Conservation (phyloP, 306 rosid species). For the Nissolia schottii region DNA sequence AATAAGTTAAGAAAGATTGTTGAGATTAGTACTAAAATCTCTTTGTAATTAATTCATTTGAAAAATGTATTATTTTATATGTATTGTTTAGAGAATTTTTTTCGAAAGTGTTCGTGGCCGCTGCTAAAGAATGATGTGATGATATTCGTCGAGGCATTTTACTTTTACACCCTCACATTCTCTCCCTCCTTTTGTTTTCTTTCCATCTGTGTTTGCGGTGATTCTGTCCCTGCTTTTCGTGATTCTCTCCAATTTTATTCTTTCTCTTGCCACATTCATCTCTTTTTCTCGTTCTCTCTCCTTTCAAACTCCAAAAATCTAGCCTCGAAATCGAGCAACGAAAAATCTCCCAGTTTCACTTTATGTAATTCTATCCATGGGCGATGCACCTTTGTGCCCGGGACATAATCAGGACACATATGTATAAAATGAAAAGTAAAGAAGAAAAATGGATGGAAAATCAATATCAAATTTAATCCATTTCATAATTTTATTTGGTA, state of each 20-base stretch:
- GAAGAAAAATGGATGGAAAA: neutral
- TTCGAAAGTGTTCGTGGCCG: too few species aligned
- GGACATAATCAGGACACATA: too few species aligned
- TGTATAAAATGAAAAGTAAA: too few species aligned
- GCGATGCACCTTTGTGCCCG: slow-evolving; percentile 19
- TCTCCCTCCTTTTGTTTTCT: neutral
- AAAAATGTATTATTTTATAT: too few species aligned
- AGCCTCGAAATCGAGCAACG: slow-evolving; percentile 20
- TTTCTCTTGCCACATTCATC: neutral
- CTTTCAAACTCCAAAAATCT: slow-evolving; percentile 20
- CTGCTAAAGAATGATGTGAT: neutral
- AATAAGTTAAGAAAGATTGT: too few species aligned
- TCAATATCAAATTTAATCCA: neutral
- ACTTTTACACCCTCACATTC: neutral
- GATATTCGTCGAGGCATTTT: neutral
- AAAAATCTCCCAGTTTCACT: slow-evolving; percentile 14
- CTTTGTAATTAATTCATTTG: too few species aligned
- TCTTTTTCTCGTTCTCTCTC: neutral
- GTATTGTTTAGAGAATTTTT: too few species aligned
- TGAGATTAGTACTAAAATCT: too few species aligned
- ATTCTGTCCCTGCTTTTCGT: slow-evolving; percentile 22
- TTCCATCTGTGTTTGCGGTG: slow-evolving; percentile 11
- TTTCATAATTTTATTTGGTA: too few species aligned
- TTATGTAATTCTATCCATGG: neutral
- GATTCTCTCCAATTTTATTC: slow-evolving; percentile 25